These are phyloP conservation scores for Amanita pallidorosea DNA, from an alignment of 768 basidiomycete genomes.

Conservation along the genomic window DNA sequence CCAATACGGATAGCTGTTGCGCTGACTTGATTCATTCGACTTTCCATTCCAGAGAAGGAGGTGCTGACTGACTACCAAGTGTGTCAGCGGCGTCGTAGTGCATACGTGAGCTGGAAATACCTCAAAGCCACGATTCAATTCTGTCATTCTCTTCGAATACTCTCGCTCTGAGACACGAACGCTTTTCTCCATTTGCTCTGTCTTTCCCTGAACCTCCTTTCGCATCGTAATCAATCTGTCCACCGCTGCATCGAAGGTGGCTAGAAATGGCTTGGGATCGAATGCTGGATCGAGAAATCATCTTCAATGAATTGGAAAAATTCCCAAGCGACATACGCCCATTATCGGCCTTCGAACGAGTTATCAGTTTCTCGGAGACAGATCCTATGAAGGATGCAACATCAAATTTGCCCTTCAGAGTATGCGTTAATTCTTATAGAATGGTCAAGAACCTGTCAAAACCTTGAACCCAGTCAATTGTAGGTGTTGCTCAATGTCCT, in stretches of 20 bases:
- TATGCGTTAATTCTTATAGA: slow-evolving; percentile 4
- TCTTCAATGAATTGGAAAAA: neutral
- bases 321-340: slow-evolving; percentile 46
- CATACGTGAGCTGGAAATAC: slow-evolving; percentile 29
- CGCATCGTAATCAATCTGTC: slow-evolving; percentile 81
- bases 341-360: slow-evolving; percentile 71
- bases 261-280: slow-evolving; percentile 86
- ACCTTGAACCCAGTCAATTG: slow-evolving; percentile 49
- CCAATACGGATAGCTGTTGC: slow-evolving; percentile 92
- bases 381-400: slow-evolving; percentile 82
- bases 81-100: slow-evolving; percentile 1
- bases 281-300: slow-evolving; percentile 48
- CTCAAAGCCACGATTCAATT: slow-evolving; percentile 90
- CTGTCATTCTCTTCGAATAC: slow-evolving; percentile 90
- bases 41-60: slow-evolving; percentile 86
- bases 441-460: neutral
- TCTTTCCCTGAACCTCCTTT: slow-evolving; percentile 83
- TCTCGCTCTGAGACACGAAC: slow-evolving; percentile 84
- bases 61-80: slow-evolving; percentile 67
- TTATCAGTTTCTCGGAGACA: slow-evolving; percentile 81
- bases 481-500: slow-evolving; percentile 35
- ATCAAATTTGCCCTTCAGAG: slow-evolving; percentile 67
- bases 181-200: slow-evolving; percentile 86
- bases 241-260: slow-evolving; percentile 84
- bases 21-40: slow-evolving; percentile 85